Base-by-base conservation (phyloP, 495 filamentous ascomycete species). In the Stereocaulon alpinum region DNA sequence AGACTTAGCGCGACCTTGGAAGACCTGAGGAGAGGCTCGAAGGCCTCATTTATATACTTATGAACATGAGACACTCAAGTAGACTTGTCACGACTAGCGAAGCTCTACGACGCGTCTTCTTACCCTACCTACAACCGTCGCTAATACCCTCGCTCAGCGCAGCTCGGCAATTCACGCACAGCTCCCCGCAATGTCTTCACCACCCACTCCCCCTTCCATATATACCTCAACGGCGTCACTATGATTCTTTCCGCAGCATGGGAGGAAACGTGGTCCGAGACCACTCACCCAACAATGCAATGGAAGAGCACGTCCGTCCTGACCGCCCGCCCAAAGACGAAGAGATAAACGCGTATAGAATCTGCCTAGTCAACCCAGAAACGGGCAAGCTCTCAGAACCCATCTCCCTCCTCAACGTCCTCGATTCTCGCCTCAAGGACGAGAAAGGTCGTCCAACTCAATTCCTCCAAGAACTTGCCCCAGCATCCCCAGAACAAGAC, bases 381-480 rank as follows among this genome's bases (percentile, higher is more conserved):
- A 74, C 74, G 58, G 64, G 60, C 40, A 76, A 87, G 15, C 72
- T 77, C 12, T 64, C 69, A 11, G 49, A 55, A 6, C 78, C 80
- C 4, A 62, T 70, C 9, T 66, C 61, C 41, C 72, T 78, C 4
- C 43, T 37, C 44, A 58, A 72, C 20, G 70, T 82, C 18, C 75
- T 90, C 12, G 30, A 53, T 1, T 60, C 64, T 0, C 69, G 88
- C 41, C 69, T 86, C 60, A 74, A 69, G 24, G 59, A 67, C 10
- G 71, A 72, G 0, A 43, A 45, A 42, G 52, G 51, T 37, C 44
- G 40, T 4, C 30, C 44, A n/a, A 47, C 54, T 0, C 67, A 85
- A 59, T 79, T 75, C 44, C 75, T 93, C 10, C 62, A 86, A 1
- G 77, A 84, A 67, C 76, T 92, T 1, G 70, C 76, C 2, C 65